Evolutionary conservation across 1,284 basidiomycete species (phyloP), one percentile per base, ranked within the genome.

Genomic region (Irpex rosettiformis): DNA sequence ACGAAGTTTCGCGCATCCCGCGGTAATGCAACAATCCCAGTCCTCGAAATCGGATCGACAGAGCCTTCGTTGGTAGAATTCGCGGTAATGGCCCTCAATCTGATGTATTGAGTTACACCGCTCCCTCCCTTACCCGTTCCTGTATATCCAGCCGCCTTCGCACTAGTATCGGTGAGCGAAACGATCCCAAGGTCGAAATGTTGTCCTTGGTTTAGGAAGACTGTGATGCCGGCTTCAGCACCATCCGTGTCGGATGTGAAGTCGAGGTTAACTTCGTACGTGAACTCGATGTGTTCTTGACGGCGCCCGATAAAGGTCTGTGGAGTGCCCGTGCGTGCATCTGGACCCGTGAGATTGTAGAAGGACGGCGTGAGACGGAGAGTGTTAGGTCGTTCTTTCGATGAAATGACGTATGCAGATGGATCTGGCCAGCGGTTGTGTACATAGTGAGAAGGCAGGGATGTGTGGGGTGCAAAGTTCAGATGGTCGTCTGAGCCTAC

Each of bases 131-230:
- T 16, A 5, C 45, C 37, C 28, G 45, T 2, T 4, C 30, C 45
- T 13, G 48, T 51, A 51, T 51, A 51, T 4, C 48, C 48, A 27
- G 48, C 48, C 27, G 18, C 48, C 8, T 24, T 10, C 7, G 48
- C 48, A 16, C 48, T 28, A 13, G n/a, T 28, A 11, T n/a, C 6
- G 4, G 57, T 33, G n/a, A 55, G 42, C 8, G 47, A 42, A 11
- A 58, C 45, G 25, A 58, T 29, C 24, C 57, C 57, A 4, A 58
- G 22, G 33, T 58, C 53, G 45, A 58, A 58, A 30, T 58, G 57
- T 24, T 58, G 57, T n/a, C 22, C 33, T 21, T 54, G 25, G 42
- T 58, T 53, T 4, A 58, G 30, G 45, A 58, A 58, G 29, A 58
- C 52, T 21, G 45, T 55, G 40, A 58, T 51, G 13, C 57, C 57